Evolutionary conservation across 1,284 basidiomycete genomes (phyloP).

Genomic region (Tilletiopsis washingtonensis): DNA sequence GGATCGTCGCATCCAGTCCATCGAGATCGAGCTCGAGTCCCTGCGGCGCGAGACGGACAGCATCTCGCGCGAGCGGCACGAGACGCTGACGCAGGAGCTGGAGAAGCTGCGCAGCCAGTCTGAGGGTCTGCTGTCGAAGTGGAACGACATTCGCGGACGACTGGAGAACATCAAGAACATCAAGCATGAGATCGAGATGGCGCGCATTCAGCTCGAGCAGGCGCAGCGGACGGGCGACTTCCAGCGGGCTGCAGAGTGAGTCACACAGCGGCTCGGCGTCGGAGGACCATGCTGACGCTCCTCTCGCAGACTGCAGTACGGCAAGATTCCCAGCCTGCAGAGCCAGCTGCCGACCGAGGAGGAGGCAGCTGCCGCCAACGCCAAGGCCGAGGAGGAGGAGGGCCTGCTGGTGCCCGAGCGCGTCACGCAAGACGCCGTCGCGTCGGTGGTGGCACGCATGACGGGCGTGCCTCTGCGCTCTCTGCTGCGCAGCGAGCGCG

Average conservation of each 20-base stretch:
- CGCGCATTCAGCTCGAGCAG: constrained; percentile 76
- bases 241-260: constrained; percentile 64
- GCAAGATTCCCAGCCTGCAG: constrained; percentile 74
- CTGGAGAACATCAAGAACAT: constrained; percentile 68
- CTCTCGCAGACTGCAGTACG: too few relatives aligned
- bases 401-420: constrained; percentile 65
- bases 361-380: constrained; percentile 32
- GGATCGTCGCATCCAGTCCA: constrained; percentile 72
- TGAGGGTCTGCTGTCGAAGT: constrained; percentile 58
- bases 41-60: constrained; percentile 80
- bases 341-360: constrained; percentile 67
- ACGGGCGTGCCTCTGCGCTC: constrained; percentile 88
- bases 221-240: constrained; percentile 77
- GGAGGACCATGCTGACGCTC: too few relatives aligned
- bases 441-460: constrained; percentile 69
- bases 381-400: constrained; percentile 1
- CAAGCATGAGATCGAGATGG: constrained; percentile 72
- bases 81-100: constrained; percentile 56
- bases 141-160: constrained; percentile 69
- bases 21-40: constrained; percentile 76
- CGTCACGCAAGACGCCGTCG: constrained; percentile 79
- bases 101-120: constrained; percentile 9
- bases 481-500: constrained; percentile 76
- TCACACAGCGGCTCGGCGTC: too few relatives aligned
- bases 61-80: constrained; percentile 65